Conservation (phyloP, 257 asterid genomes). For the Fraxinus pennsylvanica region DNA sequence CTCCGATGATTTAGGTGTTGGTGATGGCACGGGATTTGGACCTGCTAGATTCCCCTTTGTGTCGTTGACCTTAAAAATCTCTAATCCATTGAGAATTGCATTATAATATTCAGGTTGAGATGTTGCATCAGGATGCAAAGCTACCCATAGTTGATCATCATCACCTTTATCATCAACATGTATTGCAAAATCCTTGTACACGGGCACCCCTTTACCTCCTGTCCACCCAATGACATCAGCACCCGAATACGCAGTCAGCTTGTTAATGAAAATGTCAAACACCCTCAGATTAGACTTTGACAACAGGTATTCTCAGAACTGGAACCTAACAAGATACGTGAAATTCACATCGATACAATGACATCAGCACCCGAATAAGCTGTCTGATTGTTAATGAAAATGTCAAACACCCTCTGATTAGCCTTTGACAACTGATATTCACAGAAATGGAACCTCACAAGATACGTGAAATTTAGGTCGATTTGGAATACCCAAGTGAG, state of each 20-base stretch:
- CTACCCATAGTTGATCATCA: slow-evolving; percentile 32
- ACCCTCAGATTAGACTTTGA: slow-evolving; percentile 43
- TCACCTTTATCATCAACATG: slow-evolving; percentile 20
- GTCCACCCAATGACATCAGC: slow-evolving; percentile 42
- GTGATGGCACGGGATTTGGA: not conserved
- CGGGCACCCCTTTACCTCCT: slow-evolving; percentile 30
- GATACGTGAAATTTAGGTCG: slow-evolving; percentile 41
- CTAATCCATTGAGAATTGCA: slow-evolving; percentile 18
- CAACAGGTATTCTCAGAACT: slow-evolving; percentile 43
- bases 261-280: slow-evolving; percentile 35
- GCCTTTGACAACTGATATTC: slow-evolving; percentile 32
- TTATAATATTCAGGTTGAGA: slow-evolving; percentile 4
- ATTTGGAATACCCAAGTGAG: slow-evolving; percentile 49
- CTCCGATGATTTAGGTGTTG: not conserved
- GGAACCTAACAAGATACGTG: slow-evolving; percentile 46
- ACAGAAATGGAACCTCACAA: slow-evolving; percentile 50
- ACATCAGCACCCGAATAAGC: slow-evolving; percentile 39
- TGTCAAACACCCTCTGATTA: slow-evolving; percentile 46
- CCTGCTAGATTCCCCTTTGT: slow-evolving; percentile 15
- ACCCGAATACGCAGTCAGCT: slow-evolving; percentile 32
- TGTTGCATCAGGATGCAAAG: slow-evolving; percentile 31
- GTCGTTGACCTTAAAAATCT: slow-evolving; percentile 20
- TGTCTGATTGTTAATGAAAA: slow-evolving; percentile 36
- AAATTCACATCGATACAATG: slow-evolving; percentile 36
- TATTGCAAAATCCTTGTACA: slow-evolving; percentile 38